These are phyloP conservation scores for Claviceps africana DNA, from an alignment of 2,329 filamentous ascomycete genomes.

Conservation along the genomic window DNA sequence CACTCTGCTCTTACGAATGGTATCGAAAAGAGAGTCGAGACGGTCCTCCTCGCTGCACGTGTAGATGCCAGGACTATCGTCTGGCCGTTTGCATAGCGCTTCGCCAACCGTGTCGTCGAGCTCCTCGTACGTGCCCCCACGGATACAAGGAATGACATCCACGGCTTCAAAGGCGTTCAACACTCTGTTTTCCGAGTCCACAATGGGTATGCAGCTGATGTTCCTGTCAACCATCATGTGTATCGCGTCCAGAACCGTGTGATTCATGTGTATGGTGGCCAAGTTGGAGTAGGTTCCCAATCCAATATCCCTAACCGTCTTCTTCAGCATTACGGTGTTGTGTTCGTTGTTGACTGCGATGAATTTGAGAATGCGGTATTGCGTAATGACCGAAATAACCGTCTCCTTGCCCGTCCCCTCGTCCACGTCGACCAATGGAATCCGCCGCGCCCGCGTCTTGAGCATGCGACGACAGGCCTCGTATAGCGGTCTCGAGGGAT, in stretches of 20 bases:
- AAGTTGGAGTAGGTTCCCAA: slow-evolving; percentile 75
- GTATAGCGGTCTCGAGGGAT: slow-evolving; percentile 80
- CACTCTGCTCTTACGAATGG: slow-evolving; percentile 85
- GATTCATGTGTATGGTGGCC: slow-evolving; percentile 75
- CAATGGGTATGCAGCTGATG: slow-evolving; percentile 87
- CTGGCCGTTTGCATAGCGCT: slow-evolving; percentile 70
- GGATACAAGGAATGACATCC: slow-evolving; percentile 91
- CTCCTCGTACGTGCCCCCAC: slow-evolving; percentile 84
- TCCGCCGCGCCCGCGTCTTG: slow-evolving; percentile 79
- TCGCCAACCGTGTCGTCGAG: slow-evolving; percentile 76
- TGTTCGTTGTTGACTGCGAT: slow-evolving; percentile 84
- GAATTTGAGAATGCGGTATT: slow-evolving; percentile 97
- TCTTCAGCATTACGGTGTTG: slow-evolving; percentile 78
- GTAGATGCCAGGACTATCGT: slow-evolving; percentile 93
- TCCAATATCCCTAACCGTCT: slow-evolving; percentile 69
- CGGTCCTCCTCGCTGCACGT: slow-evolving; percentile 87
- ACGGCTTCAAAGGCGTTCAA: slow-evolving; percentile 97
- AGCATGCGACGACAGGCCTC: slow-evolving; percentile 93
- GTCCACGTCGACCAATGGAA: slow-evolving; percentile 84
- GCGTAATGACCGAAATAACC: slow-evolving; percentile 92
- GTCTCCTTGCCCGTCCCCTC: slow-evolving; percentile 86
- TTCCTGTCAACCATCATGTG: slow-evolving; percentile 84
- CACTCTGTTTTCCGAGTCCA: slow-evolving; percentile 63
- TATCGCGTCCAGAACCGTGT: slow-evolving; percentile 85
- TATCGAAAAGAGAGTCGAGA: slow-evolving; percentile 91